Base-by-base conservation (phyloP, 73 alveolate genomes). In the Paramecium pentaurelia region DNA sequence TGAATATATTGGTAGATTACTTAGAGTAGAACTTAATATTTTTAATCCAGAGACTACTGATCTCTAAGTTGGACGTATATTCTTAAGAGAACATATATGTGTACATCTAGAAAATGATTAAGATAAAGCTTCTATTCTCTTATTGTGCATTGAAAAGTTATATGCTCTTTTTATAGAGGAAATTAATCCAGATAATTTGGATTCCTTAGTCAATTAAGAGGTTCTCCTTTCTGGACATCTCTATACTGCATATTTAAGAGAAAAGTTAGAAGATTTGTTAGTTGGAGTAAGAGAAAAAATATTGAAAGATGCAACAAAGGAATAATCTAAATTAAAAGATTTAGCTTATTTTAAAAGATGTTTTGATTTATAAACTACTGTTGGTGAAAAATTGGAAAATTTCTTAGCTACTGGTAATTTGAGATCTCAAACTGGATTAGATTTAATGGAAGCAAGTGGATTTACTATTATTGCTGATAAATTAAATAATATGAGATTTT, bases 371-470 rank as follows among this genome's bases (percentile, higher is more conserved):
- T 91, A 97, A 86, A 96, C 96, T 5, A 95, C 96, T 20, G 95
- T 98, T 32, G 99, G 99, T 16, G 98, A 98, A 85, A 97, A 98
- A 94, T 95, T 98, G 96, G 99, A 97, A 94, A 95, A 98, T 71
- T 98, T 99, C 96, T 93, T 99, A 80, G 99, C 99, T 6, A 99
- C 99, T 4, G 99, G 99, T 9, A 99, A 98, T 92, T 90, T 99
- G 64, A 95, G 95, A 70, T 97, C 99, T 77, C 60, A 99, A 71
- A 97, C 99, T 8, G 99, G 99, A 36, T 93, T 99, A 38, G 99
- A 99, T 95, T 90, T 99, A 85, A 94, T 95, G 97, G 90, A 98
- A 93, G 97, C 98, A 77, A 96, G 97, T 37, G 99, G 99, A 45
- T 98, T 95, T 92, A 97, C 99, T n/a, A 95, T 98, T 22, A 98